Evolutionary conservation across 139 green algal genomes (phyloP), one percentile per base, ranked within the genome.

Genomic region (Limnomonas spitsbergensis): DNA sequence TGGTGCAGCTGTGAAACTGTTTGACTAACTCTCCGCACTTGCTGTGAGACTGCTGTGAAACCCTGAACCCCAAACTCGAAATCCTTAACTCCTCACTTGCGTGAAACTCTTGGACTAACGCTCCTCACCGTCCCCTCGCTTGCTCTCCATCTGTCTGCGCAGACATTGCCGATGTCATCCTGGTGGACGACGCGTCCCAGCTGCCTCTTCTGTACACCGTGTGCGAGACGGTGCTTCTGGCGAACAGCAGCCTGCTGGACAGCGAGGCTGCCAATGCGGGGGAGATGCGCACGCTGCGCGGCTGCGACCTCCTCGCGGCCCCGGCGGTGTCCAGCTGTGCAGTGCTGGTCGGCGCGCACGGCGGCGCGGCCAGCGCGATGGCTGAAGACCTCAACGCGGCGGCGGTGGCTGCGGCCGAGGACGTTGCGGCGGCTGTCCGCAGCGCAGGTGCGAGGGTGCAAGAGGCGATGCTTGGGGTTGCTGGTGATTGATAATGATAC

Each of bases 351-450:
- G 88, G 88, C 24, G 80, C 82, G 31, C 74, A 90, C 53, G 83
- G 79, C 7, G 88, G 79, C 1, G 36, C 83, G 36, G 81, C 79
- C 36, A 77, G 40, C 4, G 35, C 54, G 20, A 87, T 92, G 83
- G 88, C 88, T 0, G 81, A 89, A 35, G 82, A 92, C 40, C 85
- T 92, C 9, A 92, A 92, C 78, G 66, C 84, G 29, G 82, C 78
- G 0, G 81, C 83, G 1, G 40, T 87, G n/a, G 1, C 81, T 40
- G 83, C 80, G 0, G 82, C 80, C 1, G 82, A 88, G 78, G 83
- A 88, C 37, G 85, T 71, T 3, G 78, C 82, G 2, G 80, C 80
- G 4, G 83, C 80, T 9, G 82, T 88, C 27, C 66, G 54, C 2
- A 76, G 69, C 35, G 77, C 75, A 0, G 78, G 75, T 26, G 36